phyloP scores from a whole-genome alignment of 106 monocot genomes.

The Dactylorhiza incarnata region DNA sequence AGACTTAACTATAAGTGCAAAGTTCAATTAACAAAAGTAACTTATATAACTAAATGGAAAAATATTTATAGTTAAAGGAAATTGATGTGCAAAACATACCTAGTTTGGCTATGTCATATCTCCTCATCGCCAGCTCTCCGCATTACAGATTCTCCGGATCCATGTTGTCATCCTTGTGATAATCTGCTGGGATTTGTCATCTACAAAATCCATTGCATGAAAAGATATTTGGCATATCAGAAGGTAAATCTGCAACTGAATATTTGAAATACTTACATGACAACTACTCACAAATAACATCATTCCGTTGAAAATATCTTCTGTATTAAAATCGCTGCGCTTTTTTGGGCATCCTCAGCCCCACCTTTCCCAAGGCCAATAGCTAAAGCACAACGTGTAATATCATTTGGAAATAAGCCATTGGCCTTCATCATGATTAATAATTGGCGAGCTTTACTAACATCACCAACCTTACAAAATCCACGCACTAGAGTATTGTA shows the following conservation, averaged over 20 bases:
- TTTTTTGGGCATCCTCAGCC: conserved; percentile 26
- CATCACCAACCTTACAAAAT: conserved; percentile 34
- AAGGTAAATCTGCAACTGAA: background rate
- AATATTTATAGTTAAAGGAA: background rate
- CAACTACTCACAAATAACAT: background rate
- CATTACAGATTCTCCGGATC: background rate
- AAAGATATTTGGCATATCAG: background rate
- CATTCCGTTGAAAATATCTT: conserved; percentile 16
- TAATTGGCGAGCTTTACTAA: conserved; percentile 22
- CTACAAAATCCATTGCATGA: background rate
- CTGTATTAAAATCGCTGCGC: conserved; percentile 24
- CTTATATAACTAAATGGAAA: background rate
- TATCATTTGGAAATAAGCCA: conserved; percentile 25
- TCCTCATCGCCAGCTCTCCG: background rate
- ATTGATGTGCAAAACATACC: background rate
- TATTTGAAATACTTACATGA: background rate
- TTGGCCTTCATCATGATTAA: conserved; percentile 30
- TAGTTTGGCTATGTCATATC: background rate
- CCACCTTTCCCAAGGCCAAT: conserved; percentile 30
- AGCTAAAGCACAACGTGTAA: conserved; percentile 19
- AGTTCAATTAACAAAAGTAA: background rate
- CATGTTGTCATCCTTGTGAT: background rate
- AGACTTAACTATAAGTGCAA: background rate
- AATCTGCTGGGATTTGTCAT: background rate
- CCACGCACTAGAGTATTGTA: conserved; percentile 44